Evolutionary conservation across 208 protist species (phyloP).

Genomic region (Crithidia mellificae): DNA sequence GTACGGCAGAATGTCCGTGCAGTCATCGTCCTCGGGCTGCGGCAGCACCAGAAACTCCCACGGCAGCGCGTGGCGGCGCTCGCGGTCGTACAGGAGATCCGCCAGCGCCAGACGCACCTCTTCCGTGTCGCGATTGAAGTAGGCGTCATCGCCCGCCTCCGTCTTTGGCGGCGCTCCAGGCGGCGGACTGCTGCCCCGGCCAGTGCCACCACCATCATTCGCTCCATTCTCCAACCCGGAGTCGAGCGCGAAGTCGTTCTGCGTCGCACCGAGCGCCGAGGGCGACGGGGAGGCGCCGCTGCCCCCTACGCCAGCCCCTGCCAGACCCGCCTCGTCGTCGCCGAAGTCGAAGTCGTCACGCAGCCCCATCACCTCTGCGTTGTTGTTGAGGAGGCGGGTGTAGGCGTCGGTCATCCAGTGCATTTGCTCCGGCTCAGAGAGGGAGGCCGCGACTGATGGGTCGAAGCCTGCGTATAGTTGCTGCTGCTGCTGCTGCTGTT

Average conservation of each 20-base stretch:
- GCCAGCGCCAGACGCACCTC: constrained; percentile 36
- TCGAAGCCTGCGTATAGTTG: no score
- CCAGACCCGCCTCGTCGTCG: constrained; percentile 15
- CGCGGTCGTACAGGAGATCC: constrained; percentile 64
- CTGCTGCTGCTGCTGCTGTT: no score
- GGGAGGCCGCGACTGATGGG: neutral
- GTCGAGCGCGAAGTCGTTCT: constrained; percentile 22
- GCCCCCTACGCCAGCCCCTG: neutral
- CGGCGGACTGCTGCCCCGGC: constrained; percentile 21
- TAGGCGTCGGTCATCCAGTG: constrained; percentile 54
- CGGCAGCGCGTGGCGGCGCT: constrained; percentile 74
- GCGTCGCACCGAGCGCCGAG: constrained; percentile 11
- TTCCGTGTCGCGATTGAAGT: constrained; percentile 28
- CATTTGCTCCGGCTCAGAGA: constrained; percentile 43
- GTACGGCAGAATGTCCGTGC: constrained; percentile 68
- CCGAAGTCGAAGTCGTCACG: constrained; percentile 76
- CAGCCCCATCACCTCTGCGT: constrained; percentile 67
- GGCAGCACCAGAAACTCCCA: constrained; percentile 87
- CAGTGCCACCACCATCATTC: no score
- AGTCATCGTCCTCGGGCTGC: constrained; percentile 51
- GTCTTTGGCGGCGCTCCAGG: constrained; percentile 15
- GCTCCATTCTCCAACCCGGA: neutral
- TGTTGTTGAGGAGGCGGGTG: constrained; percentile 53
- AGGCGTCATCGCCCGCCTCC: neutral
- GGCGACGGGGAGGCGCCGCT: neutral